These are phyloP conservation scores for Rubroboletus satanas DNA, from an alignment of 768 basidiomycete species.

Conservation along the genomic window DNA sequence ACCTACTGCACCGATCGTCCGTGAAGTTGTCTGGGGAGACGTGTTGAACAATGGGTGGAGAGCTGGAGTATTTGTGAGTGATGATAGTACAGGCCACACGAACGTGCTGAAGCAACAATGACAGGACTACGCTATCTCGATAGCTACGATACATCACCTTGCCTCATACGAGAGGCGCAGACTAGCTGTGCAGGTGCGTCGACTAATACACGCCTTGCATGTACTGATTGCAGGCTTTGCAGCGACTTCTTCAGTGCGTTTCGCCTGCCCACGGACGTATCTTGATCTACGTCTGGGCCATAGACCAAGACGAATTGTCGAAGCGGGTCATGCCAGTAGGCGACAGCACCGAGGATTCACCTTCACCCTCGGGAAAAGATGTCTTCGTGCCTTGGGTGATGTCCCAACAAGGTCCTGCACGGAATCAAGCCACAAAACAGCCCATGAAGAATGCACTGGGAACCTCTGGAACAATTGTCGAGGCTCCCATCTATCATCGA, in stretches of 20 bases:
- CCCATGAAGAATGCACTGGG: background rate
- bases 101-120: constrained; percentile 1
- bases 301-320: constrained; percentile 85
- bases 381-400: constrained; percentile 90
- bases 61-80: constrained; percentile 71
- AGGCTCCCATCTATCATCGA: constrained; percentile 59
- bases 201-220: background rate
- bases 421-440: constrained; percentile 15
- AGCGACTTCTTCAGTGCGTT: constrained; percentile 65
- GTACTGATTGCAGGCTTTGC: background rate
- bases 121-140: constrained; percentile 94
- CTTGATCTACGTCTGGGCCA: constrained; percentile 95
- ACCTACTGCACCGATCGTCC: constrained; percentile 23
- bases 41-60: constrained; percentile 74
- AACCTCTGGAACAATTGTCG: constrained; percentile 2
- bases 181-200: constrained; percentile 65
- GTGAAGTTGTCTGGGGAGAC: constrained; percentile 82
- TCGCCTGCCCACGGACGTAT: constrained; percentile 69
- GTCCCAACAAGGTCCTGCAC: constrained; percentile 32
- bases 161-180: constrained; percentile 73
- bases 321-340: constrained; percentile 59
- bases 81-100: constrained; percentile 3
- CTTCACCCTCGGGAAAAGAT: constrained; percentile 53
- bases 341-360: background rate
- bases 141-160: constrained; percentile 96